Evolutionary conservation across 306 rosid species (phyloP), one percentile per base, ranked within the genome.

Genomic region (Acacia confusa): DNA sequence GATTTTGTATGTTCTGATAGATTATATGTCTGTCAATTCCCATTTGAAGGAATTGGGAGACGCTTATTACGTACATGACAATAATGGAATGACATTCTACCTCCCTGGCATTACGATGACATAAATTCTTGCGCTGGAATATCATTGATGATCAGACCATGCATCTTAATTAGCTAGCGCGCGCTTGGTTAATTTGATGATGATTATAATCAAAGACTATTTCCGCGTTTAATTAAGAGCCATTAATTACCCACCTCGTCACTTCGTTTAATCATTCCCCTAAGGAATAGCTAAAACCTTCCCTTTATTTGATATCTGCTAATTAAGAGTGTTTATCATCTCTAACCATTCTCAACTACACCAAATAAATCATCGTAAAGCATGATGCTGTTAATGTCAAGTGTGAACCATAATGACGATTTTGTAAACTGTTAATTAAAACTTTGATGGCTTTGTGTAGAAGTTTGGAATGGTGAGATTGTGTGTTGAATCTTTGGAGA

Each of bases 61-160:
- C 11, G 34, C 38, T 81, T 55, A 34, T 32, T 69, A 27, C 66
- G 20, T 85, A 27, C 66, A 27, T 85, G 52, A 34, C 75, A 83
- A 73, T 71, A 83, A 73, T 55, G 47, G 60, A 72, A 74, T 72
- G 86, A 87, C 86, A 67, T 82, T 58, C 76, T 79, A 87, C 84
- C 90, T 22, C 79, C 81, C 82, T 27, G 67, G 61, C 74, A 69
- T 41, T 11, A 69, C 4, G 22, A 20, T 40, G 32, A 69, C 52
- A 69, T 44, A 57, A 2, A 9, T 57, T 40, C 50, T 11, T 20
- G 52, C 32, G 16, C 30, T 10, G 4, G 52, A 10, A 69, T 22
- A 69, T 69, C 74, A 69, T 69, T 69, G 6, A 11, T 38, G 4
- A 2, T 40, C 45, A n/a, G 74, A 69, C 74, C 27, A 67, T 67